phyloP scores from a whole-genome alignment of 768 basidiomycete species.

The Saitozyma sp. region DNA sequence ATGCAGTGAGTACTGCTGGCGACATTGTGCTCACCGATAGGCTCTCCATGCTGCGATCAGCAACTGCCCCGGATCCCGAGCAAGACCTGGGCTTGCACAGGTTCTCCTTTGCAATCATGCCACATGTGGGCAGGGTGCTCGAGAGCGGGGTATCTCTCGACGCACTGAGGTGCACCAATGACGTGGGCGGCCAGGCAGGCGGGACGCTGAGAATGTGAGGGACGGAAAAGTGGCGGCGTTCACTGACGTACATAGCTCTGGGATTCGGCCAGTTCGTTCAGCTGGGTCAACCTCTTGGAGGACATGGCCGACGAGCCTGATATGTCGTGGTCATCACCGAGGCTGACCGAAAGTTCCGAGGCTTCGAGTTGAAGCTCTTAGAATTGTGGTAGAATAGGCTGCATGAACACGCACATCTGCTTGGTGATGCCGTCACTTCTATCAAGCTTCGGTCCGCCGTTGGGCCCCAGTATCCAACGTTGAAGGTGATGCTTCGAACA shows the following conservation, averaged over 20 bases:
- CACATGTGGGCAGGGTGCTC: slow-evolving; percentile 58
- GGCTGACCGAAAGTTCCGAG: neutral
- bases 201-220: slow-evolving; percentile 61
- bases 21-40: slow-evolving; percentile 20
- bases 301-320: slow-evolving; percentile 1
- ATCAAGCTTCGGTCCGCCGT: no score
- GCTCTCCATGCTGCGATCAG: slow-evolving; percentile 84
- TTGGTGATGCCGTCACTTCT: no score
- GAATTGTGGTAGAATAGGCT: no score
- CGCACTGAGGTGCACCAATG: slow-evolving; percentile 18
- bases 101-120: slow-evolving; percentile 84
- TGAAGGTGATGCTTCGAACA: no score
- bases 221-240: neutral
- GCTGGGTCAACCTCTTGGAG: slow-evolving; percentile 7
- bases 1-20: slow-evolving; percentile 52
- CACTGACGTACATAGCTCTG: neutral
- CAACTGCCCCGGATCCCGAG: slow-evolving; percentile 61
- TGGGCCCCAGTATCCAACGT: no score
- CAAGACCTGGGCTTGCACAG: slow-evolving; percentile 57
- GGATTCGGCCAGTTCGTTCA: neutral
- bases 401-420: no score
- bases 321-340: neutral
- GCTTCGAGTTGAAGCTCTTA: slow-evolving; percentile 16
- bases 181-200: slow-evolving; percentile 71
- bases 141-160: slow-evolving; percentile 22